Percentiles rank a stretch among this genome's conserved stretches.
These are phyloP conservation scores for Cylindrodendrum hubeiense DNA, from an alignment of 2,329 filamentous ascomycete species.

Conservation along the genomic window DNA sequence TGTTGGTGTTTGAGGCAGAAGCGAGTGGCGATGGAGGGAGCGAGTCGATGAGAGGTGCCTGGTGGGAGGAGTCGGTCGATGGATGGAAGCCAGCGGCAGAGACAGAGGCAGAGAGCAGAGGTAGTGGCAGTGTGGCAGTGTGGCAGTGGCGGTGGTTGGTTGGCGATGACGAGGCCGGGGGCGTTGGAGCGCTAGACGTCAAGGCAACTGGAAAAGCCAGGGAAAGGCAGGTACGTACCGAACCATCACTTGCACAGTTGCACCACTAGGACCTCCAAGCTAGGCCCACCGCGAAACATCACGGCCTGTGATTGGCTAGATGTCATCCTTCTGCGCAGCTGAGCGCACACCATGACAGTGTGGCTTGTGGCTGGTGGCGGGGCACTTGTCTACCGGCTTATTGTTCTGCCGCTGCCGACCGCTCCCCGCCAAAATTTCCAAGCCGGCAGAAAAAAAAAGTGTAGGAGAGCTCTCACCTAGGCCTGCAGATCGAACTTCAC, in stretches of 20 bases:
- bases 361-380: slow-evolving; percentile 25
- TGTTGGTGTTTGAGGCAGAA: slow-evolving; percentile 9
- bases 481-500: slow-evolving; percentile 12
- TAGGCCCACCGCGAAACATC: slow-evolving; percentile 12
- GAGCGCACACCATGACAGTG: background rate
- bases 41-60: slow-evolving; percentile 33
- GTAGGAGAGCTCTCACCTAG: slow-evolving; percentile 33
- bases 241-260: slow-evolving; percentile 8
- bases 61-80: slow-evolving; percentile 36
- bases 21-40: slow-evolving; percentile 8
- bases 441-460: slow-evolving; percentile 47
- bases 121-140: slow-evolving; percentile 14
- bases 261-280: slow-evolving; percentile 1
- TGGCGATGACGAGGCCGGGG: slow-evolving; percentile 45
- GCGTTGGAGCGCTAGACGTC: slow-evolving; percentile 27
- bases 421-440: slow-evolving; percentile 51
- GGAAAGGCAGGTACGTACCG: slow-evolving; percentile 23
- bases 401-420: slow-evolving; percentile 29
- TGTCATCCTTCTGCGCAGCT: background rate
- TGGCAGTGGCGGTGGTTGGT: slow-evolving; percentile 43
- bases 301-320: slow-evolving; percentile 20
- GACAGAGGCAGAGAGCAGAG: slow-evolving; percentile 14
- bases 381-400: slow-evolving; percentile 23
- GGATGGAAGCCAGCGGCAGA: slow-evolving; percentile 28
- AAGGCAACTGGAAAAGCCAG: slow-evolving; percentile 29